A percentile compares a stretch with the other conserved stretches of the same genome.
Conservation (phyloP, 805 yeast species). For the Kluyveromyces siamensis region DNA sequence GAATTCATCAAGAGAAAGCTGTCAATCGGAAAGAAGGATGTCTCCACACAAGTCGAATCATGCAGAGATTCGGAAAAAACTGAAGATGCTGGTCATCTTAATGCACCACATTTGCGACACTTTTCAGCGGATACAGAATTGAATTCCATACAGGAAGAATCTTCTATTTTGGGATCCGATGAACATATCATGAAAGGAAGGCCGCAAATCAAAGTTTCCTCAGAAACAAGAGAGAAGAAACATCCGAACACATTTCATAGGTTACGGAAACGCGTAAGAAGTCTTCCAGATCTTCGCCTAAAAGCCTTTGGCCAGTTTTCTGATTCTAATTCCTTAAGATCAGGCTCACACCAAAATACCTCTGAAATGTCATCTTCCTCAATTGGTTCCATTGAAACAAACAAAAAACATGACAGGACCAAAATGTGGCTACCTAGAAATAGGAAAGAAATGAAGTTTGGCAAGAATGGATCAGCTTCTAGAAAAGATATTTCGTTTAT, state of each 20-base stretch:
- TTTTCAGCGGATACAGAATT: not conserved
- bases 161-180: not conserved
- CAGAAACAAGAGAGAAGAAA: constrained; percentile 1
- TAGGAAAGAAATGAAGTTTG: not conserved
- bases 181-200: constrained; percentile 2
- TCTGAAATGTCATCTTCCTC: not conserved
- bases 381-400: not conserved
- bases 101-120: not conserved
- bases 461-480: not conserved
- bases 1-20: constrained; percentile 2
- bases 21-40: not conserved
- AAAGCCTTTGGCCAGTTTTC: constrained; percentile 1
- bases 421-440: not conserved
- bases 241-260: constrained; percentile 10
- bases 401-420: not conserved
- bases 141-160: constrained; percentile 13
- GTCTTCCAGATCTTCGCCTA: constrained; percentile 16
- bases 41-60: not conserved
- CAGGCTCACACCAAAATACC: not conserved
- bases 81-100: not conserved
- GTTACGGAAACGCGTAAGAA: constrained; percentile 14
- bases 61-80: not conserved
- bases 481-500: not conserved
- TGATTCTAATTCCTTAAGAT: not conserved
- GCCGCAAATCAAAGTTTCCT: not conserved